A percentile compares a stretch with the other conserved stretches of the same genome.
Evolutionary conservation across 2,329 filamentous ascomycete species (phyloP).

Genomic region (Fusarium caatingaense): DNA sequence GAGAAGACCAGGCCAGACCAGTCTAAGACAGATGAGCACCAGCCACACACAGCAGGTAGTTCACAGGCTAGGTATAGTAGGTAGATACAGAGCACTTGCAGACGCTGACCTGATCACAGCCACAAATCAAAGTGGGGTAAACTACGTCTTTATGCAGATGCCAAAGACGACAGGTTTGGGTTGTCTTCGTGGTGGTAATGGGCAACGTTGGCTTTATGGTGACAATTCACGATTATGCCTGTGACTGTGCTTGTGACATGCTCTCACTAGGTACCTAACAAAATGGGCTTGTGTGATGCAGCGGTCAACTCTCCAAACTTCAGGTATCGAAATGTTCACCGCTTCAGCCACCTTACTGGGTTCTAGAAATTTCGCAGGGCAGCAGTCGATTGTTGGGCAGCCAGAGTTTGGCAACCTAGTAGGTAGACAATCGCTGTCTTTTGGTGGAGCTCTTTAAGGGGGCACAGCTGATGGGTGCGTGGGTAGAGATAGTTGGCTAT

Average conservation of each 20-base stretch:
- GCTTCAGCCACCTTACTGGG: slow-evolving; percentile 29
- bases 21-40: slow-evolving; percentile 26
- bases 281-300: neutral
- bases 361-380: slow-evolving; percentile 38
- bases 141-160: slow-evolving; percentile 32
- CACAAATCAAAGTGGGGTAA: slow-evolving; percentile 34
- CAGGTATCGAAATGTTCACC: slow-evolving; percentile 21
- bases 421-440: slow-evolving; percentile 11
- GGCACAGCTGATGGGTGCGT: slow-evolving; percentile 2
- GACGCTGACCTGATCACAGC: slow-evolving; percentile 26
- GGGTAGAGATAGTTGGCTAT: neutral
- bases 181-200: neutral
- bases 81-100: slow-evolving; percentile 18
- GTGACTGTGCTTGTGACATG: neutral
- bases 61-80: neutral
- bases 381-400: slow-evolving; percentile 34
- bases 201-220: slow-evolving; percentile 10
- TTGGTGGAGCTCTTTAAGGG: slow-evolving; percentile 27
- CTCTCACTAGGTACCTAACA: neutral
- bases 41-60: slow-evolving; percentile 34
- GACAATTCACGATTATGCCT: slow-evolving; percentile 2
- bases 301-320: slow-evolving; percentile 25
- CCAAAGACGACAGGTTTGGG: slow-evolving; percentile 5
- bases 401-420: slow-evolving; percentile 27
- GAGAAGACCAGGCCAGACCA: slow-evolving; percentile 19